Base-by-base conservation (phyloP, 805 yeast species). In the Starmerella lactis-condensi region DNA sequence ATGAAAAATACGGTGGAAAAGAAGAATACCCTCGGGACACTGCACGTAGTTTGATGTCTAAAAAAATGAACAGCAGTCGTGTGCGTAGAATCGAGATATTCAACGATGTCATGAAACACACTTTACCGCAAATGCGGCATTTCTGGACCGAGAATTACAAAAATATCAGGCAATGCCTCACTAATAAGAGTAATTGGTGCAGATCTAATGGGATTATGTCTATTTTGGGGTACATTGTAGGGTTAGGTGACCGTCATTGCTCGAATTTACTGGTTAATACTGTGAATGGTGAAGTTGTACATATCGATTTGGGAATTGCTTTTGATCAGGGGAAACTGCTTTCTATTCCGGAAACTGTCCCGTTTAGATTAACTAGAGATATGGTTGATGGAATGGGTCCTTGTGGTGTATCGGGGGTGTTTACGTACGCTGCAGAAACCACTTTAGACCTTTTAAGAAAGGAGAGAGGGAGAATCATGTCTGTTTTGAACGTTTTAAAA, bases 181-280 rank as follows among this genome's bases (percentile, higher is more conserved):
- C 52, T 12, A 67, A 75, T 24, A 63, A 82, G 23, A 58, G 65
- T 15, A 53, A 56, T 1, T 89, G 79, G 50, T 65, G 76, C 1
- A 68, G 71, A 30, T 92, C 94, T 0, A 61, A 79, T 1, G 94
- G 94, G 0, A 67, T 81, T 0, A 65, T 75, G 2, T 82, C 95
- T 1, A 75, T 91, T 29, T 73, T 82, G 15, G 98, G 98, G 0
- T 64, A 78, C 51, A 61, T 89, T 10, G 57, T 89, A 25, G 99
- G 99, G 0, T 61, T 89, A 5, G 99, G 99, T 5, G 99, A 89
- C 51, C 60, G 99, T 18, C 99, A 89, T 52, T 69, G 92, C 49
- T 82, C 82, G 50, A 89, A 89, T 50, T 74, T 89, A 23, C 53
- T 89, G 28, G 48, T 89, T n/a, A 95, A 89, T 50, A 61, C 62